Evolutionary conservation across 768 basidiomycete species (phyloP).

Genomic region (Candolleomyces efflorescens): DNA sequence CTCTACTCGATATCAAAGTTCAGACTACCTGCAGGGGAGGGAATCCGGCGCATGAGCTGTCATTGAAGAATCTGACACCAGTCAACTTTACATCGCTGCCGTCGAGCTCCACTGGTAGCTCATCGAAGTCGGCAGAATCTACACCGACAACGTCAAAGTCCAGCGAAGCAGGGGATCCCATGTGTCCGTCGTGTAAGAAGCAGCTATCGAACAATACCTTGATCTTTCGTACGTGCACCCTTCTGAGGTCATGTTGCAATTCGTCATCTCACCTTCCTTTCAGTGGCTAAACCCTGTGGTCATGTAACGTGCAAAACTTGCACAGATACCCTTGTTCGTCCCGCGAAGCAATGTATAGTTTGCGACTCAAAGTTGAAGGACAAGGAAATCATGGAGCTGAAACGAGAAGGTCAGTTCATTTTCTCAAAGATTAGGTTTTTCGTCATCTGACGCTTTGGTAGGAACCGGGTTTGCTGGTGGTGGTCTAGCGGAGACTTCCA

Average conservation of each 20-base stretch:
- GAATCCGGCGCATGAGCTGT: slow-evolving; percentile 69
- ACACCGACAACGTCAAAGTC: slow-evolving; percentile 32
- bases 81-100: slow-evolving; percentile 71
- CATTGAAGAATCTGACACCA: slow-evolving; percentile 74
- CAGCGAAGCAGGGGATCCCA: slow-evolving; percentile 51
- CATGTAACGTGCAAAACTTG: slow-evolving; percentile 94
- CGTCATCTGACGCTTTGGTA: slow-evolving; percentile 20
- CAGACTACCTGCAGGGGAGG: slow-evolving; percentile 88
- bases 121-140: slow-evolving; percentile 33
- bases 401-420: slow-evolving; percentile 71
- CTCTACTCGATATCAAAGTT: slow-evolving; percentile 76
- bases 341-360: slow-evolving; percentile 78
- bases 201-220: slow-evolving; percentile 73
- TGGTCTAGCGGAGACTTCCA: slow-evolving; percentile 87
- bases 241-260: background rate
- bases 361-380: slow-evolving; percentile 69
- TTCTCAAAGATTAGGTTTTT: background rate
- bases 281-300: slow-evolving; percentile 82
- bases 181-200: slow-evolving; percentile 89
- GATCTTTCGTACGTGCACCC: slow-evolving; percentile 53
- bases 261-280: background rate
- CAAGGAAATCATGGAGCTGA: slow-evolving; percentile 76
- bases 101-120: slow-evolving; percentile 27
- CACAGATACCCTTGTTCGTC: slow-evolving; percentile 78
- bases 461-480: slow-evolving; percentile 94